Conservation (phyloP, 305 asterid species). For the Solanum hybrid region DNA sequence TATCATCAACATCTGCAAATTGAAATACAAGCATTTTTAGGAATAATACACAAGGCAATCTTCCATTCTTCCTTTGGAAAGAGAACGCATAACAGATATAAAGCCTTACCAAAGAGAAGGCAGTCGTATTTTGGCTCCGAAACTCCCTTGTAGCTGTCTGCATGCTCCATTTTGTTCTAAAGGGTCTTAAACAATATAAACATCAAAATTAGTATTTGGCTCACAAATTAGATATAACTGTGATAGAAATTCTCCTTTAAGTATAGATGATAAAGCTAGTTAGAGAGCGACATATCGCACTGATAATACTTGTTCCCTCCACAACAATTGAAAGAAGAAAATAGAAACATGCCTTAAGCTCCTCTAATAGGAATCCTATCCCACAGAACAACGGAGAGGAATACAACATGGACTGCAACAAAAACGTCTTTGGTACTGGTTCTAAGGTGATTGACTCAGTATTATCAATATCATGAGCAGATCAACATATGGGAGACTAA, state of each 20-base stretch:
- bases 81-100: background rate
- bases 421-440: background rate
- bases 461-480: background rate
- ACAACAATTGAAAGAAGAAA: background rate
- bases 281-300: background rate
- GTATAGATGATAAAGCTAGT: background rate
- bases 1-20: slow-evolving; percentile 82
- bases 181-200: slow-evolving; percentile 10
- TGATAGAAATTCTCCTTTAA: background rate
- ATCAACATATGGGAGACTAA: background rate
- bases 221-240: background rate
- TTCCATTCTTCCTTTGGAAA: background rate
- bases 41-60: background rate
- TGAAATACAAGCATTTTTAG: background rate
- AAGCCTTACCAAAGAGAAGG: slow-evolving; percentile 69
- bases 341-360: background rate
- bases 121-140: slow-evolving; percentile 53
- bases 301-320: background rate
- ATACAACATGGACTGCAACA: background rate
- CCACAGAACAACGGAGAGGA: background rate
- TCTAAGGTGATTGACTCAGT: background rate
- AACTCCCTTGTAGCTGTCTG: slow-evolving; percentile 25
- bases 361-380: background rate
- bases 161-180: slow-evolving; percentile 45
- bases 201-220: background rate